Percentiles rank a stretch among this genome's conserved stretches.
Evolutionary conservation across 2,329 filamentous ascomycete genomes (phyloP).

Genomic region (Tolypocladium guangdongense): DNA sequence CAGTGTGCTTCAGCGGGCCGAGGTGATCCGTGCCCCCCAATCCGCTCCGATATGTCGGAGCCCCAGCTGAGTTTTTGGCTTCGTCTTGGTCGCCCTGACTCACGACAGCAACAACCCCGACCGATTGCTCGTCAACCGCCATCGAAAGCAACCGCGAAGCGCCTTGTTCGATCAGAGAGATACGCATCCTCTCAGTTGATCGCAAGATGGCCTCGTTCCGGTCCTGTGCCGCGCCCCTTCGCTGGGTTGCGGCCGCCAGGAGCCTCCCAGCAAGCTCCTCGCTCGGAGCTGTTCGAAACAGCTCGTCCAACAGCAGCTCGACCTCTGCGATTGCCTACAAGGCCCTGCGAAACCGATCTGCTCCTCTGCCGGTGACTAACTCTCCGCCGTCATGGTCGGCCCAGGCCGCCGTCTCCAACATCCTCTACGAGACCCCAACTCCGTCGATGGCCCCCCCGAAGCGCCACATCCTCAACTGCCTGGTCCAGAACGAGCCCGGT

Average conservation of each 20-base stretch:
- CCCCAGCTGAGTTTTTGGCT: slow-evolving; percentile 5
- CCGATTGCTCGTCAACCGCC: neutral
- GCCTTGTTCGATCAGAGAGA: neutral
- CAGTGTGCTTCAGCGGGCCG: neutral
- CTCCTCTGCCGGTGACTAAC: slow-evolving; percentile 70
- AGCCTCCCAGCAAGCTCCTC: slow-evolving; percentile 14
- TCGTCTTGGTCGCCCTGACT: neutral
- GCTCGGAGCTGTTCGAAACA: slow-evolving; percentile 22
- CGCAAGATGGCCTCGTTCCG: slow-evolving; percentile 34
- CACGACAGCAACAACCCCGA: neutral
- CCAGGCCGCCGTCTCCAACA: slow-evolving; percentile 91
- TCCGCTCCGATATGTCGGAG: slow-evolving; percentile 9
- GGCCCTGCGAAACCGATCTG: slow-evolving; percentile 81
- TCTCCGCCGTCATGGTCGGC: slow-evolving; percentile 74
- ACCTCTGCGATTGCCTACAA: slow-evolving; percentile 97
- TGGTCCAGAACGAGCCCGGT: slow-evolving; percentile 97
- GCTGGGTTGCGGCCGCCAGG: slow-evolving; percentile 20
- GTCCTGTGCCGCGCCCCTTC: slow-evolving; percentile 28
- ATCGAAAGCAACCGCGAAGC: slow-evolving; percentile 1
- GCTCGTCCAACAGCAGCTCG: slow-evolving; percentile 50
- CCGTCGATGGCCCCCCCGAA: slow-evolving; percentile 77
- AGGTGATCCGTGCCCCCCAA: neutral
- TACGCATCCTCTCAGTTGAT: neutral
- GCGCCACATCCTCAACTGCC: slow-evolving; percentile 92
- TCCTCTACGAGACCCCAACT: slow-evolving; percentile 94